Base-by-base conservation (phyloP, 2,329 filamentous ascomycete genomes). In the Grosmannia serpens region DNA sequence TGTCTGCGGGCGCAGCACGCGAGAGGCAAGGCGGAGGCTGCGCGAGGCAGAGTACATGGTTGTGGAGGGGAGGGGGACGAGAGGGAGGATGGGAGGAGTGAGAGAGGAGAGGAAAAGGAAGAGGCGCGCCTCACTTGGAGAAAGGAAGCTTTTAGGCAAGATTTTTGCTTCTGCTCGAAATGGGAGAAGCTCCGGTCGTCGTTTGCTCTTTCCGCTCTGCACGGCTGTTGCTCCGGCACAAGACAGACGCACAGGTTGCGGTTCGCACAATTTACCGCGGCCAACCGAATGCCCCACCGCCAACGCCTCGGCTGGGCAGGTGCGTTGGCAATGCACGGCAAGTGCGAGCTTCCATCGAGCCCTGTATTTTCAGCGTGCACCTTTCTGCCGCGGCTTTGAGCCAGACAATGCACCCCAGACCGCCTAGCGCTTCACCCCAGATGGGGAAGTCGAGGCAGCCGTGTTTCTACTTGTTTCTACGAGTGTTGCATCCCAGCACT, bases 41-140 rank as follows among this genome's bases (percentile, higher is more conserved):
- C 79, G 77, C 67, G 74, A 75, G 71, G 78, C 75, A 69, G 76
- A 75, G 70, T 79, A 81, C 79, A 82, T 82, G 56, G 56, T 59
- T 62, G 62, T 62, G 55, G 50, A 55, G n/a, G 54, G 33, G 29
- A 9, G 27, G 29, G 17, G n/a, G 24, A 20, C 11, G 50, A 20
- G 50, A 24, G 35, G 27, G 33, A 29, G 20, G 13, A 13, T 13
- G 17, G 9, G 20, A 24, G 7, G 5, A 15, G 15, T 4, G n/a
- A 35, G 50, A 38, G 24, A 38, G 38, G 11, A 24, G 22, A 27
- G 24, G 22, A 13, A 49, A n/a, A 24, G 24, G 47, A 27, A 31
- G 17, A 51, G 24, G 8, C 6, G 15, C 6, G 41, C 7, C 41
- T 46, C 41, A 46, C 41, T 46, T 20, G 15, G 17, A 13, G 24